These are phyloP conservation scores for Stephania japonica DNA, from an alignment of 164 flowering plant genomes.

Conservation along the genomic window DNA sequence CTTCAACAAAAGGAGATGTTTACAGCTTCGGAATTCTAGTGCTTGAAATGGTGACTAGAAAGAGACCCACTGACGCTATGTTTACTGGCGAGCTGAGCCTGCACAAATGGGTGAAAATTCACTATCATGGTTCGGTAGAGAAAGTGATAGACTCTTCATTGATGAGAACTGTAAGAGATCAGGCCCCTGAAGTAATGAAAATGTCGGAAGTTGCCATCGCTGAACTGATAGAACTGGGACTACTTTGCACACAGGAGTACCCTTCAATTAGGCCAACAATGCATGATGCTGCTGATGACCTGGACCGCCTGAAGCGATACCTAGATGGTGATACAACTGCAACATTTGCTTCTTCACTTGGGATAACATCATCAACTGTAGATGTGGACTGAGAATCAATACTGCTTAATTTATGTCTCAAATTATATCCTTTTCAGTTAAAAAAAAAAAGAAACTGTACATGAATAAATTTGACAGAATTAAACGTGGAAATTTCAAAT, in stretches of 20 bases:
- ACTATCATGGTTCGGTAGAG: conserved; percentile 13
- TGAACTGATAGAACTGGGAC: conserved; percentile 9
- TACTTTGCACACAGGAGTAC: conserved; percentile 11
- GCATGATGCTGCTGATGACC: conserved; percentile 50
- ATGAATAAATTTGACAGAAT: not conserved
- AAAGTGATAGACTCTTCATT: conserved; percentile 9
- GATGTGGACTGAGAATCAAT: conserved; percentile 1
- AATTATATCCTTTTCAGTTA: not conserved
- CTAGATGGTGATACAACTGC: conserved; percentile 43
- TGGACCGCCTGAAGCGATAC: conserved; percentile 44
- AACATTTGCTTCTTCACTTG: conserved; percentile 47
- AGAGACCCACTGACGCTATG: conserved; percentile 49
- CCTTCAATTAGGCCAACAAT: conserved; percentile 42
- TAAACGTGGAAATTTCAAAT: not conserved
- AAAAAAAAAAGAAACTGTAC: not conserved
- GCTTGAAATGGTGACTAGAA: conserved; percentile 53
- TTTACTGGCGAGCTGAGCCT: conserved; percentile 36
- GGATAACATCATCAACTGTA: conserved; percentile 33
- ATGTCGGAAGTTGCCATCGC: conserved; percentile 10
- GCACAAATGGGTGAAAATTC: conserved; percentile 37
- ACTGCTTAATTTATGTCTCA: not conserved
- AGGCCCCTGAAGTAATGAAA: conserved; percentile 8
- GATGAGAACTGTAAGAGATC: conserved; percentile 4
- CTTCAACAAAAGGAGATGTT: conserved; percentile 48
- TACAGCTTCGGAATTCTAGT: conserved; percentile 58